phyloP scores from a whole-genome alignment of 169 alveolate genomes.

The Plasmodium cynomolgi region DNA sequence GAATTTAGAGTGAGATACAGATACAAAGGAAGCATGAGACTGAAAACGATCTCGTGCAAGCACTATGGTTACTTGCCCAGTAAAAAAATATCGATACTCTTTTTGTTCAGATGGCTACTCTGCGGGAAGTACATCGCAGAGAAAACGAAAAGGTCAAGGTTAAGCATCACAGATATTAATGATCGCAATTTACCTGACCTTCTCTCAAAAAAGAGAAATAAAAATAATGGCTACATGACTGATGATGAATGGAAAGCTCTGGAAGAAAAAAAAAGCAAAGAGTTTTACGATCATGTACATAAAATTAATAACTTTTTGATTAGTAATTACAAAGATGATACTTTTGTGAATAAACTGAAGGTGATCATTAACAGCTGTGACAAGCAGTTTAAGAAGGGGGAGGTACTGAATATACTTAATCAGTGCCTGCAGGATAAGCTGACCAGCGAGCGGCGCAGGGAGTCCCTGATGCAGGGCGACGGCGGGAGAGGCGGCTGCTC shows the following conservation, averaged over 20 bases:
- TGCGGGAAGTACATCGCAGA: slow-evolving; percentile 79
- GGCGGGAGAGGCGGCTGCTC: not conserved
- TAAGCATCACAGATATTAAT: slow-evolving; percentile 61
- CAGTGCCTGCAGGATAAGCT: slow-evolving; percentile 19
- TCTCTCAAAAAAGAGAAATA: slow-evolving; percentile 7
- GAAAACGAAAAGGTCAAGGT: slow-evolving; percentile 77
- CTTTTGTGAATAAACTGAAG: slow-evolving; percentile 22
- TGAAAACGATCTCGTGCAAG: slow-evolving; percentile 80
- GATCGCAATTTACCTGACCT: slow-evolving; percentile 42
- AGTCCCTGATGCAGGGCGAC: not conserved
- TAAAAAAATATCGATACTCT: slow-evolving; percentile 76
- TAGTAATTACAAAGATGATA: slow-evolving; percentile 35
- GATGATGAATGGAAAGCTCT: not conserved
- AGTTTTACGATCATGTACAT: slow-evolving; percentile 12
- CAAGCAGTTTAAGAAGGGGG: slow-evolving; percentile 13
- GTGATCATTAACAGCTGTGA: slow-evolving; percentile 25
- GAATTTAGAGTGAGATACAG: slow-evolving; percentile 83
- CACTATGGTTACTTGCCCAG: slow-evolving; percentile 77
- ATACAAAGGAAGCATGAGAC: slow-evolving; percentile 81
- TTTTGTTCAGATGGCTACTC: slow-evolving; percentile 78
- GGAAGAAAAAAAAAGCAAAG: slow-evolving; percentile 28
- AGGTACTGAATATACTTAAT: not conserved
- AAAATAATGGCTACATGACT: slow-evolving; percentile 10
- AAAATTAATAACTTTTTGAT: slow-evolving; percentile 32
- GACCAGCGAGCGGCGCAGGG: not conserved